phyloP scores from a whole-genome alignment of 2,329 filamentous ascomycete genomes.

The Sphaceloma murrayae region DNA sequence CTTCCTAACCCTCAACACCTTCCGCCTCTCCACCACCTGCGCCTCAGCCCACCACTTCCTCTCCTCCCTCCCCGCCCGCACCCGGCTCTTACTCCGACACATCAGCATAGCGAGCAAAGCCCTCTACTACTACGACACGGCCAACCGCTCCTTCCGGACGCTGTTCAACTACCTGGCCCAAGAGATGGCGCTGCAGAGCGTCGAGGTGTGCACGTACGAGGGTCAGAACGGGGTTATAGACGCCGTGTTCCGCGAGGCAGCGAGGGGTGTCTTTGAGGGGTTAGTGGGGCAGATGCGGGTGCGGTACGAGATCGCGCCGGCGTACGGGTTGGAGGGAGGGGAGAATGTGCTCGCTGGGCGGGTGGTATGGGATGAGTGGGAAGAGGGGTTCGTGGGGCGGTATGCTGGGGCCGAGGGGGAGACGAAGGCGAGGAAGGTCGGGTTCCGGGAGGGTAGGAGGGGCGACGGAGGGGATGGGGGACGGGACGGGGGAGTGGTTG shows the following conservation, averaged over 20 bases:
- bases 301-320: constrained; percentile 10
- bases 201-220: constrained; percentile 11
- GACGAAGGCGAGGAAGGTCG: constrained; percentile 1
- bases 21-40: constrained; percentile 9
- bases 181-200: constrained; percentile 2
- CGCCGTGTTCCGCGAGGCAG: constrained; percentile 7
- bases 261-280: constrained; percentile 3
- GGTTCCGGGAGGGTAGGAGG: constrained; percentile 6
- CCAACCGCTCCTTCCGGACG: not conserved
- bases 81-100: not conserved
- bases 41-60: constrained; percentile 6
- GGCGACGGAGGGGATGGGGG: constrained; percentile 3
- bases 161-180: not conserved
- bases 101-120: constrained; percentile 6
- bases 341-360: constrained; percentile 10
- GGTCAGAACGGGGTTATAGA: constrained; percentile 8
- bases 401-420: not conserved
- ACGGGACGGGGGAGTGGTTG: not conserved
- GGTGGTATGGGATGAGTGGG: constrained; percentile 14
- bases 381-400: constrained; percentile 3
- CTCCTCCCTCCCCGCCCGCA: not conserved
- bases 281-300: constrained; percentile 1
- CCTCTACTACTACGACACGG: constrained; percentile 11
- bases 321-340: constrained; percentile 8
- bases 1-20: constrained; percentile 5